Evolutionary conservation across 2,329 filamentous ascomycete species (phyloP).

Genomic region (Emydomyces testavorans): DNA sequence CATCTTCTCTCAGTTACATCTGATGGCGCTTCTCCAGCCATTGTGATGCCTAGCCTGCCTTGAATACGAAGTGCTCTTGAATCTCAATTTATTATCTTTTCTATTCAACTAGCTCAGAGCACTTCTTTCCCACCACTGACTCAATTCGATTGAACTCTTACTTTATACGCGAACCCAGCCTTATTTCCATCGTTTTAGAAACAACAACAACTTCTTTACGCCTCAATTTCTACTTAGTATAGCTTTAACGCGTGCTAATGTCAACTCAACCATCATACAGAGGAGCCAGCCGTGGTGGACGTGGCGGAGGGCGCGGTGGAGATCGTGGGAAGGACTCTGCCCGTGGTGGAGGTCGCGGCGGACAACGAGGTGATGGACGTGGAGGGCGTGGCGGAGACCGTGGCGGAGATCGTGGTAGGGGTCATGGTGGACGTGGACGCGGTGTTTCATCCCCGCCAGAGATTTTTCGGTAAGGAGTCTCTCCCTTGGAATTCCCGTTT

Average conservation of each 20-base stretch:
- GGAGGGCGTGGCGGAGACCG: slow-evolving; percentile 20
- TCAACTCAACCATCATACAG: background rate
- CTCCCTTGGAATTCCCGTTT: slow-evolving; percentile 14
- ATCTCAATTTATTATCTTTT: too few species aligned
- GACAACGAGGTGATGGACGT: slow-evolving; percentile 18
- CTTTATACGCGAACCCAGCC: too few species aligned
- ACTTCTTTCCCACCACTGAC: background rate
- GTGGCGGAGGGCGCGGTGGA: slow-evolving; percentile 7
- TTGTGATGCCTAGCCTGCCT: too few species aligned
- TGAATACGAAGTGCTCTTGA: too few species aligned
- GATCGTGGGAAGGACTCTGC: too few species aligned
- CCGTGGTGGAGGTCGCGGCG: slow-evolving; percentile 18
- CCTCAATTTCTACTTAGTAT: too few species aligned
- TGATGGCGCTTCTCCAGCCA: too few species aligned
- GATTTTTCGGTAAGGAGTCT: slow-evolving; percentile 22
- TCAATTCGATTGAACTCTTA: background rate
- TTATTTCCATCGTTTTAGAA: background rate
- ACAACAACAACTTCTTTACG: background rate
- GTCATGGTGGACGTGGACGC: slow-evolving; percentile 22
- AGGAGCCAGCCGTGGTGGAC: slow-evolving; percentile 10
- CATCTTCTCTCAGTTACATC: too few species aligned
- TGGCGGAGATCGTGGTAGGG: slow-evolving; percentile 24
- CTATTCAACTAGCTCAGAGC: too few species aligned
- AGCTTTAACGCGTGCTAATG: background rate
- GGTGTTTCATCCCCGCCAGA: slow-evolving; percentile 14